Conservation (phyloP, 164 flowering plant species). For the Echeveria elegans region DNA sequence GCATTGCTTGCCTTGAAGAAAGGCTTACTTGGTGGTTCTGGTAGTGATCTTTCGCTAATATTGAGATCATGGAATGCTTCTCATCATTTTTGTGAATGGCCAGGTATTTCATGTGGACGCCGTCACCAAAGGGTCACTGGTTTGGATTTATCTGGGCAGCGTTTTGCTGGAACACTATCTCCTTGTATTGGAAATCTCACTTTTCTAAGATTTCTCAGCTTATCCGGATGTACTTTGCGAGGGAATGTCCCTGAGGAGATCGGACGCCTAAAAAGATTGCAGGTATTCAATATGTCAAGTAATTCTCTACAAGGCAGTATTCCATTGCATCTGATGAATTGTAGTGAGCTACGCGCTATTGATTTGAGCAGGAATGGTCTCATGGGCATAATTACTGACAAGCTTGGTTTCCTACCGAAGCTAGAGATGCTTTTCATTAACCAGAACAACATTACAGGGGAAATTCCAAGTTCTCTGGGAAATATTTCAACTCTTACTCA, state of each 20-base stretch:
- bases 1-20: no score
- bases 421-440: neutral
- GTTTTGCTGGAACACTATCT: neutral
- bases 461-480: neutral
- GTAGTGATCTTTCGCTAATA: neutral
- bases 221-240: neutral
- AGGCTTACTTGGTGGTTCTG: neutral
- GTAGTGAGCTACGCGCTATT: neutral
- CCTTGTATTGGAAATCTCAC: constrained; percentile 6
- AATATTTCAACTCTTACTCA: neutral
- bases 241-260: constrained; percentile 3
- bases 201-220: neutral
- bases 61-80: constrained; percentile 5
- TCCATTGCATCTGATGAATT: neutral
- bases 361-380: neutral
- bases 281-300: neutral
- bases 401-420: neutral
- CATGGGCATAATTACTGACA: neutral
- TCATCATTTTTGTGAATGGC: constrained; percentile 3
- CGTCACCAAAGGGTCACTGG: constrained; percentile 7
- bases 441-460: neutral
- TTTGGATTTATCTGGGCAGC: neutral
- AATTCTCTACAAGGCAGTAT: constrained; percentile 1
- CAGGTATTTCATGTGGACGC: constrained; percentile 3
- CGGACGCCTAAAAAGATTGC: neutral